phyloP scores from a whole-genome alignment of 2,329 filamentous ascomycete genomes.

The Beauveria sp. region DNA sequence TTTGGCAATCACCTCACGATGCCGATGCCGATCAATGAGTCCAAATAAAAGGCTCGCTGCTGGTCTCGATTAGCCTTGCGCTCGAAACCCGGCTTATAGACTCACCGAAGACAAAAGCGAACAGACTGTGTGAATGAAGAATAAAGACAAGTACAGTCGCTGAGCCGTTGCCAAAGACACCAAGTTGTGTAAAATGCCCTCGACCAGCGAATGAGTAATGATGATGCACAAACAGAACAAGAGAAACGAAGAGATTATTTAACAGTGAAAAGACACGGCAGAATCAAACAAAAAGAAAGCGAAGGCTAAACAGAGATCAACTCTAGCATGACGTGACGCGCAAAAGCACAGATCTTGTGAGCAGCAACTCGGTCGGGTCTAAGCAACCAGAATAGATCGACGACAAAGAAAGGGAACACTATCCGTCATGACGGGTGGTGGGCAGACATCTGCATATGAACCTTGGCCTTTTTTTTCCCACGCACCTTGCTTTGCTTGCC shows the following conservation, averaged over 20 bases:
- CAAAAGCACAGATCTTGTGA: background rate
- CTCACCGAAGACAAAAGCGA: no score
- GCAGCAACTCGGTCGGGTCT: background rate
- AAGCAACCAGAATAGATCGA: conserved; percentile 9
- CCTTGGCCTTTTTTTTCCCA: no score
- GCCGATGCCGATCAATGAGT: no score
- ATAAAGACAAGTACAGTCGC: background rate
- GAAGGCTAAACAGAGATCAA: conserved; percentile 4
- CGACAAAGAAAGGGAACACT: conserved; percentile 1
- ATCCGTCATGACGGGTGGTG: background rate
- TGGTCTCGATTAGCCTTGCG: no score
- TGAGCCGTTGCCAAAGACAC: background rate
- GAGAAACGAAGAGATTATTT: conserved; percentile 12
- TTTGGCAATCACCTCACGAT: no score
- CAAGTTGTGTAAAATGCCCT: background rate
- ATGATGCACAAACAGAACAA: conserved; percentile 14
- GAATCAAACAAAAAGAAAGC: background rate
- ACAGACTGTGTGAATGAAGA: background rate
- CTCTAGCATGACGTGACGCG: background rate
- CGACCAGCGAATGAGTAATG: conserved; percentile 14
- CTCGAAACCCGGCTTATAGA: no score
- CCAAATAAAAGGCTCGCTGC: no score
- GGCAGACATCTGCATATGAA: background rate
- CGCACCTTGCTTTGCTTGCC: background rate
- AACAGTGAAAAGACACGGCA: background rate